Evolutionary conservation across 768 basidiomycete species (phyloP), one percentile per base, ranked within the genome.

Genomic region (Mrakia gelida): DNA sequence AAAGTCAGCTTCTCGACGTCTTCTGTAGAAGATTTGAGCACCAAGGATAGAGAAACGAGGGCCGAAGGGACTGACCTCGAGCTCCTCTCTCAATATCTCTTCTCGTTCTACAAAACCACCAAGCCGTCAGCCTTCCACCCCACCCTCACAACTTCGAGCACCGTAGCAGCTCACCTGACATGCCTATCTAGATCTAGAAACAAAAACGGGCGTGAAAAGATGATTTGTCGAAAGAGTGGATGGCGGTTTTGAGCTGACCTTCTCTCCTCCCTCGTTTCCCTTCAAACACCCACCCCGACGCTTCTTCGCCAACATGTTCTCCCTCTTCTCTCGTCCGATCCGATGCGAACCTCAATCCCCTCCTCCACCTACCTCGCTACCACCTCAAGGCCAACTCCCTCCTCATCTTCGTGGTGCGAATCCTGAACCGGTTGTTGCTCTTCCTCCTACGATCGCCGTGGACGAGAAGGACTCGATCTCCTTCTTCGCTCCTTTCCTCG

Each of bases 31-130:
- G 21, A 34, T 59, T 61, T 9, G 18, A 28, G 11, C 75, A n/a
- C 34, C 3, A 11, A 56, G 49, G 30, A 3, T 8, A 26, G 52
- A 30, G 38, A 21, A 49, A 70, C n/a, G 15, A 18, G 21, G 43
- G 32, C 79, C 80, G 59, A 68, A 49, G 38, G 61, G 11, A 79
- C 81, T 45, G 82, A 95, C 94, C 90, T 98, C 94, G 80, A 95
- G 90, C 85, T 98, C 95, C 86, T 98, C 95, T 75, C 89, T 87
- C 75, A 97, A 87, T 54, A 84, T 83, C 41, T 83, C 82, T 80
- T 83, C 81, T 77, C 82, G 79, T 71, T 84, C 84, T 82, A 73
- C 54, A 62, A 32, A n/a, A n/a, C 15, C 23, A 21, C 4, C 68
- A 54, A 62, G 56, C 18, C 18, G 34, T 28, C 23, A 65, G 56